Base-by-base conservation (phyloP, 208 protist genomes). In the Wallacemonas sp. region DNA sequence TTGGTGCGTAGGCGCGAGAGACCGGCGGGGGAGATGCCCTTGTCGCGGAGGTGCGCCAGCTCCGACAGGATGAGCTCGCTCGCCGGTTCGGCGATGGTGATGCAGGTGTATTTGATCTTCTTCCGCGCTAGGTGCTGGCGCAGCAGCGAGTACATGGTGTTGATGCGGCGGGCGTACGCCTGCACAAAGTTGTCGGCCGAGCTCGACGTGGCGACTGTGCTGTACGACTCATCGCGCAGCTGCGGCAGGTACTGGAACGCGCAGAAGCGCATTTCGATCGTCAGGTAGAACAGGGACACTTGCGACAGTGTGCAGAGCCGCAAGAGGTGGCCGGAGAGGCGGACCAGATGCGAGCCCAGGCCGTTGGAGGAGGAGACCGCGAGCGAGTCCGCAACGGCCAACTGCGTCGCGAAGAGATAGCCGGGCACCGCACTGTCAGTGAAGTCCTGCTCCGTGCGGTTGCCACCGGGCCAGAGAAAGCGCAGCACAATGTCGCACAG, bases 241-340 rank as follows among this genome's bases (percentile, higher is more conserved):
- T 95, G 90, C 24, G 90, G 90, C n/a, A 95, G 69, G 56, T 82
- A 95, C 19, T 74, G 68, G 73, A 95, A 93, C 1, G 87, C 84
- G 30, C 72, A 49, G 65, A 92, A 95, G 26, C 90, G 90, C 1
- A 85, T 76, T 65, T 95, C 87, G 3, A 92, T 68, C 21, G 85
- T 90, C 1, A 95, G 70, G 66, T 82, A 85, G 70, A 95, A 92
- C n/a, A 95, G 79, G 32, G 77, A 78, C 0, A 76, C 82, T 69
- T 95, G 89, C 16, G 89, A 80, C n/a, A 95, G 46, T 9, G 83
- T 61, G 67, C 75, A 89, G n/a, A 95, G 68, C 5, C 86, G 85
- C 23, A 54, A 39, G 16, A 95, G 70, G 46, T 88, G 77, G n/a
- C 65, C 76, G 2, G 74, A 79, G 1, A 92, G 68, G 5, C 83